Percentiles rank a stretch among this genome's conserved stretches.
Conservation (phyloP, 768 basidiomycete genomes). For the Suillus fuscotomentosus region DNA sequence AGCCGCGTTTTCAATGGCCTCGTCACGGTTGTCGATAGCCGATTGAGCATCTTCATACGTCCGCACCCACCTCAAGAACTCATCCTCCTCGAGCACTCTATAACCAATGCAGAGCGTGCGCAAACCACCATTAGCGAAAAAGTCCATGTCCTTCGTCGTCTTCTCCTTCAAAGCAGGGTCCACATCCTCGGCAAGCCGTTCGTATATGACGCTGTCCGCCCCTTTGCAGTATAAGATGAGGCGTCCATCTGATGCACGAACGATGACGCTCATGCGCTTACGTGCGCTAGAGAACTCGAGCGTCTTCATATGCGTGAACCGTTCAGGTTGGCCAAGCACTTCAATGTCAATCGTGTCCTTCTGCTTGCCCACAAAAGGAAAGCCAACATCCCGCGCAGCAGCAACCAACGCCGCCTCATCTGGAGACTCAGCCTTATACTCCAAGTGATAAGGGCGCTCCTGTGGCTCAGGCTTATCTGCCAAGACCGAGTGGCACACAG, state of each 20-base stretch:
- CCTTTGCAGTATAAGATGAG: conserved; percentile 92
- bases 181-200: conserved; percentile 74
- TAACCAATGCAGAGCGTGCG: conserved; percentile 90
- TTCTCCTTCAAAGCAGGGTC: conserved; percentile 70
- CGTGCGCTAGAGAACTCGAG: conserved; percentile 94
- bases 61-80: conserved; percentile 80
- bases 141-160: conserved; percentile 87
- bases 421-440: conserved; percentile 96
- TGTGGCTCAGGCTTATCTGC: conserved; percentile 70
- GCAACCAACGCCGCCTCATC: conserved; percentile 94
- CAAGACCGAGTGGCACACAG: conserved; percentile 89
- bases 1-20: conserved; percentile 87
- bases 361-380: conserved; percentile 78
- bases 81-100: conserved; percentile 73
- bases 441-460: conserved; percentile 58
- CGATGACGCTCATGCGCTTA: conserved; percentile 94
- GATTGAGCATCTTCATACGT: conserved; percentile 81
- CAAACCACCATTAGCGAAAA: conserved; percentile 89
- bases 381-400: conserved; percentile 90
- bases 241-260: conserved; percentile 80
- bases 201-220: conserved; percentile 95
- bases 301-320: conserved; percentile 73
- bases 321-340: conserved; percentile 86
- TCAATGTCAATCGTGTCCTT: conserved; percentile 84
- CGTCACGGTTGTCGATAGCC: conserved; percentile 78